Percentiles rank a stretch among this genome's conserved stretches.
These are phyloP conservation scores for Nematodospora anomalae DNA, from an alignment of 1,139 yeast species.

Conservation along the genomic window DNA sequence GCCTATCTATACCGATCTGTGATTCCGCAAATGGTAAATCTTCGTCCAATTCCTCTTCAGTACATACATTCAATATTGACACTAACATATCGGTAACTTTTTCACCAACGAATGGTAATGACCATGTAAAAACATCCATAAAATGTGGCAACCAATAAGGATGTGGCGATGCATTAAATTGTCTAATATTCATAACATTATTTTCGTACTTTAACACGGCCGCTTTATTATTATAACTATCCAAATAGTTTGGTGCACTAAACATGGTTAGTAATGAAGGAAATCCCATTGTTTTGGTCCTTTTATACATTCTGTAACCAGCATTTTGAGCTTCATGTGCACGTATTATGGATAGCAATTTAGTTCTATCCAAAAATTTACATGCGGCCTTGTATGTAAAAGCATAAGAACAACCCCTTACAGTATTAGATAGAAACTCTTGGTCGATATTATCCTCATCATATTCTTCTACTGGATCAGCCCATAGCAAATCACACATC, in stretches of 20 bases:
- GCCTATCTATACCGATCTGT: slow-evolving; percentile 13
- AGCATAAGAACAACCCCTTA: slow-evolving; percentile 92
- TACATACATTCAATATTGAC: slow-evolving; percentile 86
- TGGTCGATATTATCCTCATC: slow-evolving; percentile 63
- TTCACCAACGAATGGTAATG: slow-evolving; percentile 97
- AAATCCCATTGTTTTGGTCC: slow-evolving; percentile 85
- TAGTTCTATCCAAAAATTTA: slow-evolving; percentile 75
- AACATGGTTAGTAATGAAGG: slow-evolving; percentile 90
- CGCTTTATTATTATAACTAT: slow-evolving; percentile 91
- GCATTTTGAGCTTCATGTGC: slow-evolving; percentile 99
- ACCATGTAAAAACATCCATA: slow-evolving; percentile 98
- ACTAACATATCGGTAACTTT: slow-evolving; percentile 91
- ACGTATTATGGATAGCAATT: slow-evolving; percentile 77
- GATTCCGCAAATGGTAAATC: slow-evolving; percentile 48
- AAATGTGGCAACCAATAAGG: slow-evolving; percentile 97
- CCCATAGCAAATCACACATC: slow-evolving; percentile 96
- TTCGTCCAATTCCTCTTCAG: slow-evolving; percentile 90
- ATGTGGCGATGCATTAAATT: slow-evolving; percentile 89
- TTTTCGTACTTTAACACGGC: slow-evolving; percentile 90
- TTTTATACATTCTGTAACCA: slow-evolving; percentile 91
- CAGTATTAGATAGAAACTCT: slow-evolving; percentile 63
- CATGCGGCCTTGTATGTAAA: slow-evolving; percentile 86
- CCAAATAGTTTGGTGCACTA: slow-evolving; percentile 95
- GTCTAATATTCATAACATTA: slow-evolving; percentile 93
- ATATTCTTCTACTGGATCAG: slow-evolving; percentile 89